These are phyloP conservation scores for Apiotrichum siamense DNA, from an alignment of 1,284 basidiomycete species.

Conservation along the genomic window DNA sequence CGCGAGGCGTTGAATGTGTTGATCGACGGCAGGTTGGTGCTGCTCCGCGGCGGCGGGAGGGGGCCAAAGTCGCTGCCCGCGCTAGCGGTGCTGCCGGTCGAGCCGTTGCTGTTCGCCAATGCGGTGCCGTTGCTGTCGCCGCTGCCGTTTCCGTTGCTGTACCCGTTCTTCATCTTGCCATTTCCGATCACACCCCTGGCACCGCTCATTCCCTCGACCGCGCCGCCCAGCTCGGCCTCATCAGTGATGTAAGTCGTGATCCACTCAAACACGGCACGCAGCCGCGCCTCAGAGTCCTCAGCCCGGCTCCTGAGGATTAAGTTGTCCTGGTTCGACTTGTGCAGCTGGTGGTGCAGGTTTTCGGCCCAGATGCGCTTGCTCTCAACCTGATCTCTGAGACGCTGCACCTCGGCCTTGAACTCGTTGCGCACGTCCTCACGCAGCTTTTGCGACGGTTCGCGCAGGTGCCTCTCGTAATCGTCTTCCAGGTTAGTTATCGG, in stretches of 20 bases:
- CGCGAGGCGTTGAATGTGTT: slow-evolving; percentile 5
- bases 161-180: no score
- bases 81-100: background rate
- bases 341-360: slow-evolving; percentile 40
- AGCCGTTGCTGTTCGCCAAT: background rate
- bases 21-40: background rate
- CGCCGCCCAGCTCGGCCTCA: background rate
- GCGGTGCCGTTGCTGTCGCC: background rate
- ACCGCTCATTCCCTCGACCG: no score
- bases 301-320: slow-evolving; percentile 28
- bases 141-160: background rate
- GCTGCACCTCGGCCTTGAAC: slow-evolving; percentile 60
- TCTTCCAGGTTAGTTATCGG: slow-evolving; percentile 18
- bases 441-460: slow-evolving; percentile 63
- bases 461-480: slow-evolving; percentile 52
- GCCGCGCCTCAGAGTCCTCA: slow-evolving; percentile 36
- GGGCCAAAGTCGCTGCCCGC: slow-evolving; percentile 13
- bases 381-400: slow-evolving; percentile 56
- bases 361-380: slow-evolving; percentile 43
- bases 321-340: slow-evolving; percentile 33
- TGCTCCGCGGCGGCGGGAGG: background rate
- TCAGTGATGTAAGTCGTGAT: slow-evolving; percentile 4
- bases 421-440: slow-evolving; percentile 75
- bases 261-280: slow-evolving; percentile 40
- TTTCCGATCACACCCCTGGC: no score